A percentile compares a stretch with the other conserved stretches of the same genome.
Evolutionary conservation across 2,329 filamentous ascomycete species (phyloP).

Genomic region (Claviceps sp.): DNA sequence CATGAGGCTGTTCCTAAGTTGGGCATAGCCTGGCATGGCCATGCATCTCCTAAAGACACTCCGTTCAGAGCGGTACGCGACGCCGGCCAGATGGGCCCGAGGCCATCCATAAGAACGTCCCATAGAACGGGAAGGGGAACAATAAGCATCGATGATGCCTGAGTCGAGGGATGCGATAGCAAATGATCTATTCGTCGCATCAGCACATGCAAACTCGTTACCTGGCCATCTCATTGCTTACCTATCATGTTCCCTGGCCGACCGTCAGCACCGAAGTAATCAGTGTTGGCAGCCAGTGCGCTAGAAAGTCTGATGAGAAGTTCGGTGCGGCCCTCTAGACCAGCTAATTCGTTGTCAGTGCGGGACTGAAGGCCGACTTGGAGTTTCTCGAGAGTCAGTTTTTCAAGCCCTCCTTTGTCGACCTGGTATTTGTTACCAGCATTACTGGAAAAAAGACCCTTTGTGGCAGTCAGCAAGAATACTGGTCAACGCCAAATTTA

Average conservation of each 20-base stretch:
- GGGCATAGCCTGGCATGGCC: constrained; percentile 79
- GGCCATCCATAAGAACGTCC: constrained; percentile 77
- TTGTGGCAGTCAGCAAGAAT: not conserved
- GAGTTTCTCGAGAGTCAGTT: constrained; percentile 59
- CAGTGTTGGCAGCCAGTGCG: constrained; percentile 60
- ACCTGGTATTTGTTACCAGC: constrained; percentile 74
- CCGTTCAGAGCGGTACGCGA: constrained; percentile 81
- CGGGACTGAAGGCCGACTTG: constrained; percentile 75
- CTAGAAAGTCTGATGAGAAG: constrained; percentile 63
- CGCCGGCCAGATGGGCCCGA: constrained; percentile 77
- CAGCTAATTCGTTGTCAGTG: constrained; percentile 67
- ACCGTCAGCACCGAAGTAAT: constrained; percentile 73
- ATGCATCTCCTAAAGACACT: constrained; percentile 80
- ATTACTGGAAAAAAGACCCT: constrained; percentile 78
- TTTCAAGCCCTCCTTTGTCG: constrained; percentile 67
- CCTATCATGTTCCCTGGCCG: constrained; percentile 91
- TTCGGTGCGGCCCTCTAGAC: constrained; percentile 70
- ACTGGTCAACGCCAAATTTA: too few species aligned
- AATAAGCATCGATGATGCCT: constrained; percentile 78
- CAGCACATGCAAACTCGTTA: not conserved
- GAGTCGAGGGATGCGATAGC: constrained; percentile 80
- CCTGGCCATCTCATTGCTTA: constrained; percentile 28
- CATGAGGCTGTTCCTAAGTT: constrained; percentile 39
- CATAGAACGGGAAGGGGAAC: constrained; percentile 79
- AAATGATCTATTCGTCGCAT: constrained; percentile 55